A percentile compares a stretch with the other conserved stretches of the same genome.
Conservation (phyloP, 106 monocot genomes). For the Allium cepa region DNA sequence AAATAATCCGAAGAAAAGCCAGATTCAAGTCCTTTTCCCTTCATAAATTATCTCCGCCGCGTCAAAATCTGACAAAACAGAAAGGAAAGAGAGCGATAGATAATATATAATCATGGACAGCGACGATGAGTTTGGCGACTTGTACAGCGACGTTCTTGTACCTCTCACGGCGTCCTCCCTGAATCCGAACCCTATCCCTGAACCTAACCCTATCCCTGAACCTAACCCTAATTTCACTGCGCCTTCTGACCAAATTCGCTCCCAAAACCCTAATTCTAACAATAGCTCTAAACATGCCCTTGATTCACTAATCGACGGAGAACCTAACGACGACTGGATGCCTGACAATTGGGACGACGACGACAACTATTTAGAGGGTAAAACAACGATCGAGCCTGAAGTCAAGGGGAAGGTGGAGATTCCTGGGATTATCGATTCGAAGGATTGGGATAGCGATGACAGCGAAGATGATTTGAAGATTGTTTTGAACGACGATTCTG, state of each 20-base stretch:
- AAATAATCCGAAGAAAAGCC: too few relatives aligned
- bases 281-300: neutral
- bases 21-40: too few relatives aligned
- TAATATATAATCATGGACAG: conserved; percentile 22
- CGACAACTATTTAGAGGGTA: conserved; percentile 6
- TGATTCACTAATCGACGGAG: neutral
- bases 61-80: too few relatives aligned
- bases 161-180: neutral
- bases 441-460: conserved; percentile 78
- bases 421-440: conserved; percentile 4
- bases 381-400: conserved; percentile 3
- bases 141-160: conserved; percentile 54
- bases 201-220: too few relatives aligned
- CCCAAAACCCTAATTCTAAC: neutral
- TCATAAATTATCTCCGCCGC: too few relatives aligned
- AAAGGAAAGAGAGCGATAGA: too few relatives aligned
- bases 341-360: conserved; percentile 51
- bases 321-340: conserved; percentile 41
- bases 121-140: conserved; percentile 77
- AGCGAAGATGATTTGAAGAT: conserved; percentile 96
- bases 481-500: conserved; percentile 59
- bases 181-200: too few relatives aligned
- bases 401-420: neutral
- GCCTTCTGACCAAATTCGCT: neutral
- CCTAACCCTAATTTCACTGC: too few relatives aligned